Percentiles rank a stretch among this genome's conserved stretches.
phyloP scores from a whole-genome alignment of 495 filamentous ascomycete genomes.

The Hyaloscypha bicolor region DNA sequence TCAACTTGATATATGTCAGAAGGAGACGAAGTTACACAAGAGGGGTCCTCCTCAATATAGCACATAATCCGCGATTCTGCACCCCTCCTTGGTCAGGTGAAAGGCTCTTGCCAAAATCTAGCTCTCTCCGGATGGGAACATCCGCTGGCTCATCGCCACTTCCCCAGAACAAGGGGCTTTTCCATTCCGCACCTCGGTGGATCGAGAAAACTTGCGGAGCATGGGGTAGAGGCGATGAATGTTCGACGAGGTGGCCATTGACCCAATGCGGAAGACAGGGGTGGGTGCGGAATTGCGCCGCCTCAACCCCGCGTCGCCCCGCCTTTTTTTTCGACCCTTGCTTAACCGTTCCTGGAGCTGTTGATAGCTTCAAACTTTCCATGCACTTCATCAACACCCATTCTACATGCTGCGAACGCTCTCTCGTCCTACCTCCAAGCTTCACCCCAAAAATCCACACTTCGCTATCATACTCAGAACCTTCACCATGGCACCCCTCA shows the following conservation, averaged over 20 bases:
- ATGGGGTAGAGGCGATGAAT: neutral
- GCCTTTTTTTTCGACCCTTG: neutral
- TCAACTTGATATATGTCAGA: neutral
- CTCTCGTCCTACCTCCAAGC: neutral
- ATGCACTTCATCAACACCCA: neutral
- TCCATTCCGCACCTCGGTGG: neutral
- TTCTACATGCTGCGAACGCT: neutral
- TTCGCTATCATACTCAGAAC: neutral
- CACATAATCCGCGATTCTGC: neutral
- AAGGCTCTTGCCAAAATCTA: neutral
- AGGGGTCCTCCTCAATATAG: neutral
- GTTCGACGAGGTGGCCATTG: neutral
- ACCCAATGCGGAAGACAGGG: neutral
- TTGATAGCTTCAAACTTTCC: conserved; percentile 11
- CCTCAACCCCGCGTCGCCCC: neutral
- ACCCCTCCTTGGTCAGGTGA: neutral
- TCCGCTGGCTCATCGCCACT: neutral
- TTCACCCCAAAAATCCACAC: conserved; percentile 1
- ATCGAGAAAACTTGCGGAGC: neutral
- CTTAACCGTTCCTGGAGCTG: neutral
- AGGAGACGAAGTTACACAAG: conserved; percentile 1
- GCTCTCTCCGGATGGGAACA: neutral
- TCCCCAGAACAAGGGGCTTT: neutral
- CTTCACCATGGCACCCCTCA: conserved; percentile 50
- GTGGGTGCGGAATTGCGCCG: conserved; percentile 7